These are phyloP conservation scores for Xylariaceae sp. DNA, from an alignment of 2,329 filamentous ascomycete genomes.

Conservation along the genomic window DNA sequence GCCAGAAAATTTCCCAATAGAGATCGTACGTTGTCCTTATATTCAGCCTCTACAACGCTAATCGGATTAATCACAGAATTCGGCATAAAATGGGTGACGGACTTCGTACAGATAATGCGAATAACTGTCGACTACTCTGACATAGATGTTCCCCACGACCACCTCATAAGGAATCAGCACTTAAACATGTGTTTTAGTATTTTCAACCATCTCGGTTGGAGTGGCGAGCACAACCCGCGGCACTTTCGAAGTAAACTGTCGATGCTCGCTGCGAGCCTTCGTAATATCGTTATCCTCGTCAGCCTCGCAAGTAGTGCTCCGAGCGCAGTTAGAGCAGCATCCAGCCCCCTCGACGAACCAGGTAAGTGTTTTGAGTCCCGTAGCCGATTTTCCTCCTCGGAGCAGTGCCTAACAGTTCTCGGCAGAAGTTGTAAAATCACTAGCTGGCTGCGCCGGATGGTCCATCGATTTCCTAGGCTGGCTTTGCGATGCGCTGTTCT, in stretches of 20 bases:
- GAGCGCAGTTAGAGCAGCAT: slow-evolving; percentile 48
- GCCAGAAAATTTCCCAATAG: slow-evolving; percentile 46
- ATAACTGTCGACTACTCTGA: slow-evolving; percentile 76
- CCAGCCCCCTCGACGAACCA: slow-evolving; percentile 58
- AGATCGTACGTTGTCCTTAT: slow-evolving; percentile 30
- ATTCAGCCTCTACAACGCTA: neutral
- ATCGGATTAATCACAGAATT: slow-evolving; percentile 42
- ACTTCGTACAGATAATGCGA: slow-evolving; percentile 64
- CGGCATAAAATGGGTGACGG: slow-evolving; percentile 56
- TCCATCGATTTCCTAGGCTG: slow-evolving; percentile 63
- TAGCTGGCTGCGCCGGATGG: slow-evolving; percentile 75
- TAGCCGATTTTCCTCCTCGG: neutral
- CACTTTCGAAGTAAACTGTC: slow-evolving; percentile 67
- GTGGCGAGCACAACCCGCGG: slow-evolving; percentile 55
- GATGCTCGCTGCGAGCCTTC: slow-evolving; percentile 67
- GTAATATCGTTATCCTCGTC: slow-evolving; percentile 63
- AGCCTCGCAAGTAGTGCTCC: slow-evolving; percentile 57
- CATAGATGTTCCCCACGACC: slow-evolving; percentile 60
- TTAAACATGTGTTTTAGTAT: slow-evolving; percentile 74
- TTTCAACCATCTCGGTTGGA: slow-evolving; percentile 71
- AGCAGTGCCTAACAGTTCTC: slow-evolving; percentile 14
- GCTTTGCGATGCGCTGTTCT: slow-evolving; percentile 54
- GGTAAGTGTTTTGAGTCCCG: slow-evolving; percentile 36
- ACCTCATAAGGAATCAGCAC: slow-evolving; percentile 64
- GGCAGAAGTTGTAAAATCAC: slow-evolving; percentile 62